These are phyloP conservation scores for Cladosporium halotolerans DNA, from an alignment of 2,329 filamentous ascomycete species.

Conservation along the genomic window DNA sequence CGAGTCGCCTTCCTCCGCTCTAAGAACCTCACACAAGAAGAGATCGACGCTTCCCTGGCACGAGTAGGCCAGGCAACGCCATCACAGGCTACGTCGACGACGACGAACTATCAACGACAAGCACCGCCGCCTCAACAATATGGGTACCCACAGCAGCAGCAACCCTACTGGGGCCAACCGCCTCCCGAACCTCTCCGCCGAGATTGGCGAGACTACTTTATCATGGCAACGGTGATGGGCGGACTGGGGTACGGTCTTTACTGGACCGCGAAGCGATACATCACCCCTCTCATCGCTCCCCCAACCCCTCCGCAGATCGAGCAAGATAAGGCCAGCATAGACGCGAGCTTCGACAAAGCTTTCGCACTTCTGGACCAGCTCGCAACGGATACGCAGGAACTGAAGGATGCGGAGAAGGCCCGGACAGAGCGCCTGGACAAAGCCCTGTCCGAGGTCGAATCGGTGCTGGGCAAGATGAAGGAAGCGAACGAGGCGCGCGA, in stretches of 20 bases:
- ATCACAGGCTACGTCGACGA: conserved; percentile 42
- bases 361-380: conserved; percentile 90
- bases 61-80: conserved; percentile 58
- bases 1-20: conserved; percentile 87
- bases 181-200: conserved; percentile 62
- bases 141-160: conserved; percentile 31
- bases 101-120: conserved; percentile 35
- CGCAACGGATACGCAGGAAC: conserved; percentile 76
- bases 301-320: conserved; percentile 91
- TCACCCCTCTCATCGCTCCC: conserved; percentile 83
- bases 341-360: conserved; percentile 87
- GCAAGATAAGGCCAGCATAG: conserved; percentile 86
- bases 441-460: conserved; percentile 77
- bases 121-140: conserved; percentile 32
- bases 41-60: conserved; percentile 78
- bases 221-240: conserved; percentile 93
- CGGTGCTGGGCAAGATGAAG: conserved; percentile 74
- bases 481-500: conserved; percentile 73
- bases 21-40: conserved; percentile 95
- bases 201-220: conserved; percentile 99
- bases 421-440: conserved; percentile 77
- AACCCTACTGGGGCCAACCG: conserved; percentile 48
- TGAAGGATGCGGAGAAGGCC: conserved; percentile 81
- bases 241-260: conserved; percentile 87
- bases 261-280: conserved; percentile 84